Evolutionary conservation across 352 stramenopile species (phyloP).

Genomic region (Saprolegnia parasitica): DNA sequence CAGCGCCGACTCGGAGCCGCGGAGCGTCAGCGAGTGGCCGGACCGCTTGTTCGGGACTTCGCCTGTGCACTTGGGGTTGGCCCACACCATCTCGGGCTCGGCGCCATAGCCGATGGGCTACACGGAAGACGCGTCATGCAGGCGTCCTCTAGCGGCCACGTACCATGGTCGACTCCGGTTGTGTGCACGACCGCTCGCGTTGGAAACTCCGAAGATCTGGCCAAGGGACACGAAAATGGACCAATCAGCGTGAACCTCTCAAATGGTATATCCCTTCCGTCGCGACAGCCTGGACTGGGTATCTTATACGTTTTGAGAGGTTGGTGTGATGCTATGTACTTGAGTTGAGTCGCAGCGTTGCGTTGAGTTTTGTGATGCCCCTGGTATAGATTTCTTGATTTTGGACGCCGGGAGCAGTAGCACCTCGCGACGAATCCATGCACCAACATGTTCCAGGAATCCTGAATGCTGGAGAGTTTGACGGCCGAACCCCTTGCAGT

Average conservation of each 20-base stretch:
- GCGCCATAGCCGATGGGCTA: conserved; percentile 78
- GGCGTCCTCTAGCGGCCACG: not conserved
- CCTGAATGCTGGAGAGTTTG: too few relatives aligned
- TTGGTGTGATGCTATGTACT: too few relatives aligned
- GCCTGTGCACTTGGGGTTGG: conserved; percentile 84
- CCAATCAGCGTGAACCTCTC: not conserved
- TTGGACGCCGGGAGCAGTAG: too few relatives aligned
- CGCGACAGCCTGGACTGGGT: not conserved
- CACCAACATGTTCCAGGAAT: too few relatives aligned
- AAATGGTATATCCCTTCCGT: not conserved
- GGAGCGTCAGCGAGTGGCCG: conserved; percentile 92
- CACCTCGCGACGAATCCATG: too few relatives aligned
- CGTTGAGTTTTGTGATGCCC: too few relatives aligned
- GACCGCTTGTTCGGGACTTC: conserved; percentile 93
- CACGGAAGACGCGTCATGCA: not conserved
- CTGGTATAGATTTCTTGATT: too few relatives aligned
- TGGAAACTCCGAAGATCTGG: not conserved
- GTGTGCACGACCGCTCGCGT: not conserved
- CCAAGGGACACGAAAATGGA: not conserved
- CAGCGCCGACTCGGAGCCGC: conserved; percentile 60
- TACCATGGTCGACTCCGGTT: not conserved
- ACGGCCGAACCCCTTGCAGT: too few relatives aligned
- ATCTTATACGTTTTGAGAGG: not conserved
- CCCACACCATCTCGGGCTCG: conserved; percentile 87
- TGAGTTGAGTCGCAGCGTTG: too few relatives aligned